These are phyloP conservation scores for Hypoxylon intermedium DNA, from an alignment of 495 filamentous ascomycete genomes.

Conservation along the genomic window DNA sequence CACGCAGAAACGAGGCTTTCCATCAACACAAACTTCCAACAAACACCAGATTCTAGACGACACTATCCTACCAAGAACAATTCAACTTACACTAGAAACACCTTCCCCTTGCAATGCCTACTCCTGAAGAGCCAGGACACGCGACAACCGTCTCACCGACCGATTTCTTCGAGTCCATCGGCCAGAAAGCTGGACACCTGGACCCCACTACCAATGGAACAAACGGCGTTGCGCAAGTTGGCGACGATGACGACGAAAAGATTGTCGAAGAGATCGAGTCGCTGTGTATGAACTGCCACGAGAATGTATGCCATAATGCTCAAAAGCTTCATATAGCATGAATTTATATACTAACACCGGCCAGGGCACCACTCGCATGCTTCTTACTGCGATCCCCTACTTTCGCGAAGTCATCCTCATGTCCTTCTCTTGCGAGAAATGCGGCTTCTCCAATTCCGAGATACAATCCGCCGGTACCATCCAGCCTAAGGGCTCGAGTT, in stretches of 20 bases:
- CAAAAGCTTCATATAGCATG: background rate
- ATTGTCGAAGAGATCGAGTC: conserved; percentile 67
- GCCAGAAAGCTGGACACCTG: conserved; percentile 59
- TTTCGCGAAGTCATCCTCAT: conserved; percentile 97
- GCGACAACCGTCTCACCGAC: conserved; percentile 27
- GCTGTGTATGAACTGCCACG: conserved; percentile 67
- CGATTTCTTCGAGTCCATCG: conserved; percentile 62
- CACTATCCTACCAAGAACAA: background rate
- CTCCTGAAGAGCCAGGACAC: conserved; percentile 19
- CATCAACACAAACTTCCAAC: no score
- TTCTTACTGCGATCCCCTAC: conserved; percentile 90
- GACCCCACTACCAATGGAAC: conserved; percentile 46
- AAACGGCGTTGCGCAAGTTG: conserved; percentile 33
- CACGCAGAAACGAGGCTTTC: conserved; percentile 8
- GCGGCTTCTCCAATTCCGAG: conserved; percentile 86
- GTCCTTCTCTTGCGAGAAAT: conserved; percentile 92
- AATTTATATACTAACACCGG: conserved; percentile 7
- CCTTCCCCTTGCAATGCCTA: conserved; percentile 19
- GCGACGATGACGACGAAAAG: conserved; percentile 59
- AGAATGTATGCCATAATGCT: conserved; percentile 67
- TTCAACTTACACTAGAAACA: background rate
- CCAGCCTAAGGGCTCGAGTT: conserved; percentile 84
- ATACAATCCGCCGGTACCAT: conserved; percentile 89
- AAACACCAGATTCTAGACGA: no score
- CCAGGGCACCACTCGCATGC: conserved; percentile 82